Evolutionary conservation across 129 eudicot genomes (phyloP).

Genomic region (Flaveria robusta): DNA sequence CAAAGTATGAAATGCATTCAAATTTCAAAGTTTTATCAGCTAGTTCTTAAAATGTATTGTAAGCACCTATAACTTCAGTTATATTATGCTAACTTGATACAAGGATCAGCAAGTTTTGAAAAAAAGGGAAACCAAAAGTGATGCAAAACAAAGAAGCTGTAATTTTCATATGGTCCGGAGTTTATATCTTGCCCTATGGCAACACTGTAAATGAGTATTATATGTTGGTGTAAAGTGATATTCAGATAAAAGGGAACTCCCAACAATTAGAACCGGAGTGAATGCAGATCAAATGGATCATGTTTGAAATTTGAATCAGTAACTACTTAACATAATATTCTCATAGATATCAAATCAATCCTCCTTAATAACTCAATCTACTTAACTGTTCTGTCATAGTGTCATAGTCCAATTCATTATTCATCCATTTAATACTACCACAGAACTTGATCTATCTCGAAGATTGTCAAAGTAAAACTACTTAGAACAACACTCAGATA

Average conservation of each 20-base stretch:
- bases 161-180: neutral
- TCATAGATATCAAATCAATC: neutral
- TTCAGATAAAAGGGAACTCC: neutral
- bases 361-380: neutral
- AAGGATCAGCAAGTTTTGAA: neutral
- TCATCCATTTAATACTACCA: constrained; percentile 6
- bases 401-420: constrained; percentile 10
- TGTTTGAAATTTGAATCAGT: neutral
- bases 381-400: neutral
- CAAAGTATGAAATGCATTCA: neutral
- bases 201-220: neutral
- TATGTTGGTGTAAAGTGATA: neutral
- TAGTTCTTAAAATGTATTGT: neutral
- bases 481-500: neutral
- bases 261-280: neutral
- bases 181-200: neutral
- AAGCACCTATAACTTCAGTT: neutral
- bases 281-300: neutral
- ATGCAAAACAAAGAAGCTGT: neutral
- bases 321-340: neutral
- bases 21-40: neutral
- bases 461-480: neutral
- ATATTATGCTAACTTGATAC: neutral
- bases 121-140: neutral
- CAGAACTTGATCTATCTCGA: neutral